Evolutionary conservation across 2,329 filamentous ascomycete species (phyloP).

Genomic region (Ascochyta fabae): DNA sequence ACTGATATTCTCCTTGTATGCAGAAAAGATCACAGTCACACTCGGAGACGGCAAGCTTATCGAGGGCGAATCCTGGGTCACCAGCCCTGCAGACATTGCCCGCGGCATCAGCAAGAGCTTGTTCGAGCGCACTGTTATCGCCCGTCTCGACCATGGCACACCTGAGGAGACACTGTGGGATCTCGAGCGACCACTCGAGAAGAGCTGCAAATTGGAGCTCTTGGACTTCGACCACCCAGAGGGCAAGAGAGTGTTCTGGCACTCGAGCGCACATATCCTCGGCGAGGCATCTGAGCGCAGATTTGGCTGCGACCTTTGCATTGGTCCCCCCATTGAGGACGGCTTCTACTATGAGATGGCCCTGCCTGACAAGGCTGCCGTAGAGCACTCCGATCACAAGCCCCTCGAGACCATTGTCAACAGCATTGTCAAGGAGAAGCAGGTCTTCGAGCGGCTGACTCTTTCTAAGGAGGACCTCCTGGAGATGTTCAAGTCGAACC

Average conservation of each 20-base stretch:
- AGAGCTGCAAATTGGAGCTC: conserved; percentile 82
- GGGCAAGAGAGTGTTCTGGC: conserved; percentile 97
- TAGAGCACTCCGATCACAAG: conserved; percentile 81
- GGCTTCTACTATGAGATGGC: conserved; percentile 99
- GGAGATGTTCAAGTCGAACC: conserved; percentile 97
- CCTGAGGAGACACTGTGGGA: conserved; percentile 87
- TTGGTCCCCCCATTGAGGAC: conserved; percentile 88
- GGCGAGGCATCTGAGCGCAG: conserved; percentile 91
- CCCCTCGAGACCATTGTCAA: conserved; percentile 80
- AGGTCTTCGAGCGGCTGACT: conserved; percentile 87
- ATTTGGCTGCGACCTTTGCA: conserved; percentile 90
- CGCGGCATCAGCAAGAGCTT: conserved; percentile 83
- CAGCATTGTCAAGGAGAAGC: conserved; percentile 94
- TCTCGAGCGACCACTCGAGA: conserved; percentile 86
- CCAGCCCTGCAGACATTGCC: conserved; percentile 80
- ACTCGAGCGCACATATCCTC: conserved; percentile 93
- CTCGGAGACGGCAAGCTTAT: conserved; percentile 74
- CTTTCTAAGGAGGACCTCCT: conserved; percentile 89
- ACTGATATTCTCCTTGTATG: conserved; percentile 23
- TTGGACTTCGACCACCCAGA: conserved; percentile 78
- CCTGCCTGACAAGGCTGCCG: conserved; percentile 71
- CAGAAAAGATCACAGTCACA: conserved; percentile 74
- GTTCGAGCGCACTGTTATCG: conserved; percentile 85
- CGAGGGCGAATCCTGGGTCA: conserved; percentile 86
- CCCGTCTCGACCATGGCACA: conserved; percentile 76